Base-by-base conservation (phyloP, 148 eudicot species). In the Fagopyrum tataricum region DNA sequence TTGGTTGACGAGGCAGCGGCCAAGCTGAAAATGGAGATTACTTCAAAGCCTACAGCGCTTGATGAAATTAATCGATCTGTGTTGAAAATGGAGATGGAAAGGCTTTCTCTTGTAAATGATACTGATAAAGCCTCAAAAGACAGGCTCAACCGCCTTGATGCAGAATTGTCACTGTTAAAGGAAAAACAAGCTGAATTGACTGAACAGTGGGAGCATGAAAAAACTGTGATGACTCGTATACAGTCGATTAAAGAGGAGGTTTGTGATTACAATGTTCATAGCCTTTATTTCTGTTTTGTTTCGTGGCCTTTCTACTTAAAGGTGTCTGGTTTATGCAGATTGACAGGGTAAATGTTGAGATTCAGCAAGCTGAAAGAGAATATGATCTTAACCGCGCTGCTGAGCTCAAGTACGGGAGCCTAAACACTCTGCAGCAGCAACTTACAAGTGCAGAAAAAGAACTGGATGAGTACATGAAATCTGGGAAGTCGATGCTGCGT, bases 1-100 rank as follows among this genome's bases (percentile, higher is more conserved):
- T 81, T 93, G 41, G 98, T 93, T 51, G 99, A 95, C 81, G 99
- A 95, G 86, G 99, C 99, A 41, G 99, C 99, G 73, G 99, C 99
- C 18, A 95, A 95, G 72, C 86, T 95, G 48, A 95, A 95, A 83
- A 95, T 95, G 99, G 99, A 95, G 77, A 95, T 95, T 37, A 95
- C 99, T 46, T 95, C 99, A 70, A 95, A 95, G 75, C 99, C 99
- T 66, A 95, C 94, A 7, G 92, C 92, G 5, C 97, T 95, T 26
- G 99, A 95, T 90, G 99, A 95, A 76, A 90, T 95, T 51, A 85
- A 95, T 41, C 96, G 99, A 59, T 78, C 97, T 73, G 97, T 95
- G 43, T 76, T 95, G 77, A 95, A 95, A 79, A 76, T 88, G 75
- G 99, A 95, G 86, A 95, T 95, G 99, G 99, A 95, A 77, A 91